Evolutionary conservation across 2,329 filamentous ascomycete species (phyloP), one percentile per base, ranked within the genome.

Genomic region (Trichoderma endophyticum): DNA sequence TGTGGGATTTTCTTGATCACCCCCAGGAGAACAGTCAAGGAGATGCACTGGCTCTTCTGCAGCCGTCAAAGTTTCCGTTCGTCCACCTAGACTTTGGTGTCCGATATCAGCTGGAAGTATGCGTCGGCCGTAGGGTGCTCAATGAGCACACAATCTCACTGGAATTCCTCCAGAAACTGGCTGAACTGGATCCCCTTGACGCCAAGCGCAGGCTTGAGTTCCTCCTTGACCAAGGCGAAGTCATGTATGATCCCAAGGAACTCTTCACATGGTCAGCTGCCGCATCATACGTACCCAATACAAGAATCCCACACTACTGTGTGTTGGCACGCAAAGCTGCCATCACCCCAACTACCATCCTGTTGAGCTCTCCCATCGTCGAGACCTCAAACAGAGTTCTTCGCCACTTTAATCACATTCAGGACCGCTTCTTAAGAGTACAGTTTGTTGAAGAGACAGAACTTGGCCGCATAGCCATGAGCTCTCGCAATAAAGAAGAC

Each of bases 51-150:
- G 76, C 79, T 30, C 76, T 80, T 4, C 74, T 82, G 6, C 75
- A 75, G 12, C 72, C 75, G 12, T 73, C 73, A 14, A 69, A 71
- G 1, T 57, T 72, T 7, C 64, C 70, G 6, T 65, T 73, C n/a
- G 67, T 80, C 12, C 76, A 80, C 34, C 84, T 95, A 4, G 83
- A 88, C 0, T 98, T 94, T 73, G 83, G 89, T 1, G 88, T 97
- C 1, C 88, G 93, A 18, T 99, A 98, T 78, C 94, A 97, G 79
- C 87, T 99, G 0, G 95, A 99, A 80, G 95, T 94, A 0, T 98
- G 95, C 78, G 86, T 98, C n/a, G 97, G 95, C 0, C 89, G 92
- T 32, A 90, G 91, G 0, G 85, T 90, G 28, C 82, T 99, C 14
- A 91, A 91, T 68, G 95, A 98, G 79, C 89, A 93, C 78, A 92